A percentile compares a stretch with the other conserved stretches of the same genome.
phyloP scores from a whole-genome alignment of 2,329 filamentous ascomycete species.

The Clonostachys solani region DNA sequence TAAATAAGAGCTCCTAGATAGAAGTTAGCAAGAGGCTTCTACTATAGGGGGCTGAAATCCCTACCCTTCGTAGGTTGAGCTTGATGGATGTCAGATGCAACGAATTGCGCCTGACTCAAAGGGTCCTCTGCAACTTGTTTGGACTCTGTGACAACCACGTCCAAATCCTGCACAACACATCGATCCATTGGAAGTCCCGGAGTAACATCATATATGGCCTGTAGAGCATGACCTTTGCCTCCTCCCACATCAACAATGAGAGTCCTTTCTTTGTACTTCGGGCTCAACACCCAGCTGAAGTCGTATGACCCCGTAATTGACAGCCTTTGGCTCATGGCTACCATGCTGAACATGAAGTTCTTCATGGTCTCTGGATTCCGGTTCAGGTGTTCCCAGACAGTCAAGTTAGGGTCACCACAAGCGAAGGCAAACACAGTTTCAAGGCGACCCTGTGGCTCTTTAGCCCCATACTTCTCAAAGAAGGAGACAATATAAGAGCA shows the following conservation, averaged over 20 bases:
- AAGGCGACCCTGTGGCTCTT: conserved; percentile 16
- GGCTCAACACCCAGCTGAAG: conserved; percentile 17
- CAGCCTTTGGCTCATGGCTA: conserved; percentile 10
- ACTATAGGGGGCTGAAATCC: no score
- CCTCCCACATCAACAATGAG: conserved; percentile 27
- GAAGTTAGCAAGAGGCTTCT: no score
- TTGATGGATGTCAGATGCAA: conserved; percentile 21
- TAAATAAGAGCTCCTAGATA: conserved; percentile 20
- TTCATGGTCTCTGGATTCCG: conserved; percentile 12
- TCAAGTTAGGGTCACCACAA: conserved; percentile 15
- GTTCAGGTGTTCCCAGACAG: conserved; percentile 23
- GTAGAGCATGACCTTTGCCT: conserved; percentile 20
- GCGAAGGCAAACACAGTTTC: conserved; percentile 20
- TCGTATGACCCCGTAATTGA: conserved; percentile 20
- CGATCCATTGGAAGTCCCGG: conserved; percentile 14
- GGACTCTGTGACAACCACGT: conserved; percentile 18
- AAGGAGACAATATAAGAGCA: conserved; percentile 18
- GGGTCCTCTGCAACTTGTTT: conserved; percentile 7
- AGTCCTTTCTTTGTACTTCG: conserved; percentile 4
- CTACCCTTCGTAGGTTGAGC: conserved; percentile 21
- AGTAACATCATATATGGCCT: conserved; percentile 15
- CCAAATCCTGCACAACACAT: conserved; percentile 23
- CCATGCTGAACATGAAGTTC: conserved; percentile 21
- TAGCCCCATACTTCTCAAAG: conserved; percentile 21
- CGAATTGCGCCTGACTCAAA: conserved; percentile 9